phyloP scores from a whole-genome alignment of 306 rosid genomes.

The Castanopsis chinensis region DNA sequence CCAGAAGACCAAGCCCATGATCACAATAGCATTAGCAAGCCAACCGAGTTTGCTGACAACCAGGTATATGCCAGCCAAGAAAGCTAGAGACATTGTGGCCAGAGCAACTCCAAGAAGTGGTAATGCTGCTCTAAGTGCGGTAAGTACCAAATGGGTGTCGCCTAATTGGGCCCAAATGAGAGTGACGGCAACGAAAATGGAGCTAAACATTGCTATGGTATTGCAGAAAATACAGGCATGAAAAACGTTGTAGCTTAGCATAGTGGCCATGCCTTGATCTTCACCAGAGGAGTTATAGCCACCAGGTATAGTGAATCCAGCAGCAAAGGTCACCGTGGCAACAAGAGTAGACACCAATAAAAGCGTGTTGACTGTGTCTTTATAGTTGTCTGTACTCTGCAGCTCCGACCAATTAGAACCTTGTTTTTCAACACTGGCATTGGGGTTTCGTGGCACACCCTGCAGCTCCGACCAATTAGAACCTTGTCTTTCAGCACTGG shows the following conservation, averaged over 20 bases:
- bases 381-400: background rate
- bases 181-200: constrained; percentile 17
- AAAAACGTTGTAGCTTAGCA: constrained; percentile 5
- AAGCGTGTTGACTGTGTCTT: constrained; percentile 21
- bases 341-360: constrained; percentile 27
- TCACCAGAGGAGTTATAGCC: constrained; percentile 9
- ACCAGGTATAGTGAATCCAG: constrained; percentile 28
- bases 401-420: too few species aligned
- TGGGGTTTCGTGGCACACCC: background rate
- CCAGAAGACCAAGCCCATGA: background rate
- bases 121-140: background rate
- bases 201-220: constrained; percentile 30
- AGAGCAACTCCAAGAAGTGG: constrained; percentile 33
- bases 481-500: too few species aligned
- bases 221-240: constrained; percentile 18
- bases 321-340: constrained; percentile 28
- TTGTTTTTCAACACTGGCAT: too few species aligned
- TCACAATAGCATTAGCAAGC: constrained; percentile 16
- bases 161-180: constrained; percentile 36
- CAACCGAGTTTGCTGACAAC: constrained; percentile 16
- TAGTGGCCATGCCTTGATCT: constrained; percentile 5
- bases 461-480: too few species aligned
- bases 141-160: background rate
- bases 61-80: constrained; percentile 31
- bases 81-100: constrained; percentile 19